Evolutionary conservation across 2,329 filamentous ascomycete genomes (phyloP), one percentile per base, ranked within the genome.

Genomic region (Orbilia javanica): DNA sequence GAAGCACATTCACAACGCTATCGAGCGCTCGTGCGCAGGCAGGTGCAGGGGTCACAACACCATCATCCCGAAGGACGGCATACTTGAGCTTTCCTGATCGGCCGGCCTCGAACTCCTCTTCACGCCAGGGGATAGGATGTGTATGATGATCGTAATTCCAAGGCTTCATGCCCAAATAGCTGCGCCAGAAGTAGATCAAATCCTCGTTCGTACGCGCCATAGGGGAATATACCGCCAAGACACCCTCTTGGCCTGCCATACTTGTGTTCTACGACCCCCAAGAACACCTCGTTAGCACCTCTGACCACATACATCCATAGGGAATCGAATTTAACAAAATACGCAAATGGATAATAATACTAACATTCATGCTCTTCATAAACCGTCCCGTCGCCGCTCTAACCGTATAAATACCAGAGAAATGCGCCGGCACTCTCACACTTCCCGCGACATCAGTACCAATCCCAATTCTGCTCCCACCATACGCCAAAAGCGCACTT

Each of bases 371-470:
- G 48, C 89, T 88, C 84, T 96, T 97, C 0, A 93, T 93, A 93
- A 94, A 97, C 60, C 94, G 88, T 1, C 95, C 94, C 0, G 93
- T 96, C 2, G 92, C 94, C 85, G 94, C 97, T 39, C 92, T 90
- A 25, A 97, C 85, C 18, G 92, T 91, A 84, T 97, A 97, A 83
- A 95, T 93, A 7, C 94, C 94, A 1, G 92, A 92, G 86, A 94
- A 97, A 81, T 97, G 93, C 4, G 94, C 95, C 0, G 94, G 95
- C 1, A 89, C 91, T 65, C 94, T 89, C 4, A 97, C 94, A 15
- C 92, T 96, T 31, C 95, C 94, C 13, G 94, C 94, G 15, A 97
- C 94, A 84, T 97, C 94, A 57, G 92, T 94, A 8, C 94, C 95
- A 80, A 97, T 91, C 46, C 94, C 94, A 77, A 97, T 96, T 44